A percentile compares a stretch with the other conserved stretches of the same genome.
These are phyloP conservation scores for Ogataea minuta DNA, from an alignment of 805 yeast species.

Conservation along the genomic window DNA sequence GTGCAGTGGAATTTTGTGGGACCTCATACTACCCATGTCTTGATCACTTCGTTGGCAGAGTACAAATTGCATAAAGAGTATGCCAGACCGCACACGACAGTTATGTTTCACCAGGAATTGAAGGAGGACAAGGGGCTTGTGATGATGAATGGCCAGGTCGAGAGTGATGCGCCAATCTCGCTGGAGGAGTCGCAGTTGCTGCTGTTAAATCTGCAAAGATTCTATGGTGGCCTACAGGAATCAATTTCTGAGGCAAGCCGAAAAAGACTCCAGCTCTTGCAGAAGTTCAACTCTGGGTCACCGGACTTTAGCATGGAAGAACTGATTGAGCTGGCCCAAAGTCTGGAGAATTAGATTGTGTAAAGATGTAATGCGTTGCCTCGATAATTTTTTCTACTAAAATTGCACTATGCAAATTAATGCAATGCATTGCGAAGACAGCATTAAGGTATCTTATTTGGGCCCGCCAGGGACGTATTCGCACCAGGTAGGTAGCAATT, in stretches of 20 bases:
- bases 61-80: conserved; percentile 86
- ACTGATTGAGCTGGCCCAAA: conserved; percentile 70
- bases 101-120: conserved; percentile 83
- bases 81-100: conserved; percentile 93
- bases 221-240: conserved; percentile 67
- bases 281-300: conserved; percentile 69
- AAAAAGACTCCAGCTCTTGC: conserved; percentile 56
- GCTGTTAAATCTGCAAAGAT: conserved; percentile 73
- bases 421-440: conserved; percentile 9
- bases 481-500: conserved; percentile 57
- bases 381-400: conserved; percentile 1
- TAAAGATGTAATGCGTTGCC: conserved; percentile 6
- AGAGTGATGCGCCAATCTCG: conserved; percentile 63
- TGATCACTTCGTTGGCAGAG: conserved; percentile 89
- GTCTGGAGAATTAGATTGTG: conserved; percentile 48
- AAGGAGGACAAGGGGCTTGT: conserved; percentile 57
- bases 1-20: conserved; percentile 94
- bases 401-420: neutral
- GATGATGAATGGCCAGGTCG: conserved; percentile 84
- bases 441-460: conserved; percentile 60
- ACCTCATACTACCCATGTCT: conserved; percentile 77
- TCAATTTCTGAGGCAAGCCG: conserved; percentile 39
- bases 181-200: conserved; percentile 77
- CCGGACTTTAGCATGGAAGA: conserved; percentile 62
- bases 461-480: conserved; percentile 96